Conservation (phyloP, 2,329 filamentous ascomycete species). For the Amesomyces nigricolor region DNA sequence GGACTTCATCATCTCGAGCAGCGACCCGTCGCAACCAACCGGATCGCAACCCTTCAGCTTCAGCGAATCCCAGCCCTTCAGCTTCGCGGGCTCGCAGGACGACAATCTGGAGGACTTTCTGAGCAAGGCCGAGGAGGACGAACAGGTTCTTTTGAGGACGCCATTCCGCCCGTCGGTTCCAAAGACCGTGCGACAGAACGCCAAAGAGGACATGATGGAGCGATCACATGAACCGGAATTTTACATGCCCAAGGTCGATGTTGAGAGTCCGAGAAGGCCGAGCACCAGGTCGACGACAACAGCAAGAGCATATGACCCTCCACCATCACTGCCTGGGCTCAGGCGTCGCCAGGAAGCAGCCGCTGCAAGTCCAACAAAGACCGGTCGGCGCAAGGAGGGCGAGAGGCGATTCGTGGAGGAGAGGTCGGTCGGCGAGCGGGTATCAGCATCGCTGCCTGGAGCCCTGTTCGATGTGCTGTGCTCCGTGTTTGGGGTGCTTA, state of each 20-base stretch:
- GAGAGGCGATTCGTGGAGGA: slow-evolving; percentile 10
- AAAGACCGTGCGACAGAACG: slow-evolving; percentile 30
- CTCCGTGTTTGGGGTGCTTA: slow-evolving; percentile 53
- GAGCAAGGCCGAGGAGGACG: slow-evolving; percentile 46
- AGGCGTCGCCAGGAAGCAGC: slow-evolving; percentile 16
- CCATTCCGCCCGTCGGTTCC: slow-evolving; percentile 52
- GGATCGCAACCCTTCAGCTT: slow-evolving; percentile 29
- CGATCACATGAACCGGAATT: slow-evolving; percentile 47
- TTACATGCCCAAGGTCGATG: slow-evolving; percentile 46
- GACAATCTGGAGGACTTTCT: slow-evolving; percentile 50
- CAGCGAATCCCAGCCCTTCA: slow-evolving; percentile 34
- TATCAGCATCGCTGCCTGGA: slow-evolving; percentile 35
- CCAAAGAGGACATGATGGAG: slow-evolving; percentile 28
- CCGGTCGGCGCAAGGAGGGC: slow-evolving; percentile 5
- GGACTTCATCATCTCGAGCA: slow-evolving; percentile 36
- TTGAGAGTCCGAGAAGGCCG: slow-evolving; percentile 31
- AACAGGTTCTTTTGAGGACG: slow-evolving; percentile 48
- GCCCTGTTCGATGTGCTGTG: slow-evolving; percentile 36
- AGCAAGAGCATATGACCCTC: slow-evolving; percentile 4
- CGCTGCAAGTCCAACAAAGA: slow-evolving; percentile 20
- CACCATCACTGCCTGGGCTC: slow-evolving; percentile 15
- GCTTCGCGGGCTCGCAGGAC: slow-evolving; percentile 47
- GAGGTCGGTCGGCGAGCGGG: slow-evolving; percentile 28
- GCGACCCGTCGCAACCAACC: slow-evolving; percentile 44
- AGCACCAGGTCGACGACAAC: slow-evolving; percentile 17